A percentile compares a stretch with the other conserved stretches of the same genome.
Evolutionary conservation across 495 filamentous ascomycete species (phyloP).

Genomic region (Terfezia boudieri): DNA sequence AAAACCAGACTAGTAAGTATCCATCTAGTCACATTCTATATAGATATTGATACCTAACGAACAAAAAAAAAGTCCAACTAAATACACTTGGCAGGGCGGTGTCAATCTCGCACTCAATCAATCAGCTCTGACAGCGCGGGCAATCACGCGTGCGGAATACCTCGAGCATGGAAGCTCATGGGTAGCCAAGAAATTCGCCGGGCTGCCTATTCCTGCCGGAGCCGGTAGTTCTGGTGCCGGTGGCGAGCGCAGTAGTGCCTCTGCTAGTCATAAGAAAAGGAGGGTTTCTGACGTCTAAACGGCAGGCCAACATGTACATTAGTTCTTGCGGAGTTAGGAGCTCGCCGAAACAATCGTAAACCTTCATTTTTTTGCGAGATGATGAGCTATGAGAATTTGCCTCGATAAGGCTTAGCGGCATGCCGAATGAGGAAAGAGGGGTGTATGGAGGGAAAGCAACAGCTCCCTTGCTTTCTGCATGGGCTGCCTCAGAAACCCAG

Average conservation of each 20-base stretch:
- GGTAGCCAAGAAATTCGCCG: constrained; percentile 50
- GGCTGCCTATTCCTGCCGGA: constrained; percentile 6
- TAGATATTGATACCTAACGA: not conserved
- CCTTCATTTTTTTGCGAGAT: too few relatives aligned
- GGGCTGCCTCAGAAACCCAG: too few relatives aligned
- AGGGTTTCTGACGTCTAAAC: constrained; percentile 8
- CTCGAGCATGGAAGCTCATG: constrained; percentile 64
- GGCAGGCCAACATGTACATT: not conserved
- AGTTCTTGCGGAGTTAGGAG: too few relatives aligned
- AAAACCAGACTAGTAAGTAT: constrained; percentile 32
- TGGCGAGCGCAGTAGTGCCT: constrained; percentile 8
- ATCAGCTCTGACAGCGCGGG: constrained; percentile 34
- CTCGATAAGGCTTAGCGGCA: too few relatives aligned
- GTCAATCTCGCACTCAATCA: constrained; percentile 48
- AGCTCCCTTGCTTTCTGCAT: too few relatives aligned
- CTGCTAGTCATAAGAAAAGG: constrained; percentile 15
- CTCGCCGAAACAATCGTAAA: too few relatives aligned
- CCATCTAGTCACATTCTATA: constrained; percentile 2
- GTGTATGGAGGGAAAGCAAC: too few relatives aligned
- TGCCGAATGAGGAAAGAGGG: too few relatives aligned
- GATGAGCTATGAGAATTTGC: too few relatives aligned
- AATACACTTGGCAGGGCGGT: constrained; percentile 66
- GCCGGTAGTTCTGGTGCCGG: constrained; percentile 4
- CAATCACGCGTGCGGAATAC: constrained; percentile 73
- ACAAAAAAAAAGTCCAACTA: constrained; percentile 37